phyloP scores from a whole-genome alignment of 2,329 filamentous ascomycete genomes.

The Colletotrichum sp. region DNA sequence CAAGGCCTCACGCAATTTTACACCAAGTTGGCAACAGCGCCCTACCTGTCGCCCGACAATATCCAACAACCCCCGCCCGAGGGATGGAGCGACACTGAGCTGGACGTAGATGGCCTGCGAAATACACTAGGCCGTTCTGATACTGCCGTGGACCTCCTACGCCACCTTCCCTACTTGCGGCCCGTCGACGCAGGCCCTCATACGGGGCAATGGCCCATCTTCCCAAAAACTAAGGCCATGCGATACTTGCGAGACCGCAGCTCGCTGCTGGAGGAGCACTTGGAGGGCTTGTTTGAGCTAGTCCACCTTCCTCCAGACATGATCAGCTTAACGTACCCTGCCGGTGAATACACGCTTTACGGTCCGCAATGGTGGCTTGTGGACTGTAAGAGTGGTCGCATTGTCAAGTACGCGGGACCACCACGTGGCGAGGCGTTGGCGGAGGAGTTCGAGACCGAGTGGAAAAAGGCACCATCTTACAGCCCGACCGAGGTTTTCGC shows the following conservation, averaged over 20 bases:
- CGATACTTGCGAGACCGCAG: not conserved
- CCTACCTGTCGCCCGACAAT: not conserved
- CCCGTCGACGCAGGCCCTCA: not conserved
- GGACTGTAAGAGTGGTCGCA: not conserved
- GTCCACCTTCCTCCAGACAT: not conserved
- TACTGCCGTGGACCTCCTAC: not conserved
- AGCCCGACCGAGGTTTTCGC: not conserved
- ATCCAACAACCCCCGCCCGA: not conserved
- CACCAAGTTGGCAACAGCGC: not conserved
- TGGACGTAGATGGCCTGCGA: not conserved
- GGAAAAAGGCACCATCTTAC: not conserved
- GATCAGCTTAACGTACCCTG: not conserved
- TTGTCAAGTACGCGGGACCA: not conserved
- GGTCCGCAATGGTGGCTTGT: slow-evolving; percentile 4
- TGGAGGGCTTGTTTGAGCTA: slow-evolving; percentile 5
- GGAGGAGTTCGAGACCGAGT: not conserved
- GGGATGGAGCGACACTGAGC: not conserved
- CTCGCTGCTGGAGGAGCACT: not conserved
- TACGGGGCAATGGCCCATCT: not conserved
- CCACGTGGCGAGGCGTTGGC: not conserved
- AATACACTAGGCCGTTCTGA: not conserved
- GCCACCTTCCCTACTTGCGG: not conserved
- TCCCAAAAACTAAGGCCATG: not conserved
- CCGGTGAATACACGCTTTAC: not conserved
- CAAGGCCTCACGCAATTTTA: not conserved